Conservation (phyloP, 2,329 filamentous ascomycete species). For the Coniochaeta ligniaria region DNA sequence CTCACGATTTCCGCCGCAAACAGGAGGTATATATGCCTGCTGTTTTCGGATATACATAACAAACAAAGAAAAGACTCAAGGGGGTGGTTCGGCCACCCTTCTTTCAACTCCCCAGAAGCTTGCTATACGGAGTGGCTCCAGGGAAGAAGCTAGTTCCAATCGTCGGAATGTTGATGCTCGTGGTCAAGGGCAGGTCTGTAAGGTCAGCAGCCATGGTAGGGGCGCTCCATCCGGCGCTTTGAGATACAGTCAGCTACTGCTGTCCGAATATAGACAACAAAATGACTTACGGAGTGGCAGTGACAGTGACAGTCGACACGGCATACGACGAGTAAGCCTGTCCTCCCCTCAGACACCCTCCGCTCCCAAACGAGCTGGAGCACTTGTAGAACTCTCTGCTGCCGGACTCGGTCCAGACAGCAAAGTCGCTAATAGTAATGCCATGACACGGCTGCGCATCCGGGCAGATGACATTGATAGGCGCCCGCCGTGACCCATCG, state of each 20-base stretch:
- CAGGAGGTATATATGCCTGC: neutral
- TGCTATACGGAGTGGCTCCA: slow-evolving; percentile 10
- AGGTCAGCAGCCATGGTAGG: slow-evolving; percentile 13
- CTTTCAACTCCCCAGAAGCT: slow-evolving; percentile 4
- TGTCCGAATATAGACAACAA: neutral
- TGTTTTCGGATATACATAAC: neutral
- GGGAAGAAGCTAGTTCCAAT: slow-evolving; percentile 13
- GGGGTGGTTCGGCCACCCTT: neutral
- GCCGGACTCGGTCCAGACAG: slow-evolving; percentile 14
- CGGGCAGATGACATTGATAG: slow-evolving; percentile 36
- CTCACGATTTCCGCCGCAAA: neutral
- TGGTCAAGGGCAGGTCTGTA: slow-evolving; percentile 9
- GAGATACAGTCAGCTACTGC: neutral
- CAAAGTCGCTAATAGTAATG: slow-evolving; percentile 11
- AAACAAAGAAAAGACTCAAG: neutral
- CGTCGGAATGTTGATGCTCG: slow-evolving; percentile 11
- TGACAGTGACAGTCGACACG: slow-evolving; percentile 4
- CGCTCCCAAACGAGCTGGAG: slow-evolving; percentile 12
- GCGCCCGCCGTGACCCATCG: slow-evolving; percentile 41
- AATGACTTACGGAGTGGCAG: slow-evolving; percentile 5
- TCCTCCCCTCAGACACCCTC: slow-evolving; percentile 9
- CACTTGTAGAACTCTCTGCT: slow-evolving; percentile 9
- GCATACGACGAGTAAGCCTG: slow-evolving; percentile 4
- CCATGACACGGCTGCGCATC: slow-evolving; percentile 10
- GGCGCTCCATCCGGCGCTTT: slow-evolving; percentile 4